phyloP scores from a whole-genome alignment of 148 eudicot species.

The Nepenthes mirabilis region DNA sequence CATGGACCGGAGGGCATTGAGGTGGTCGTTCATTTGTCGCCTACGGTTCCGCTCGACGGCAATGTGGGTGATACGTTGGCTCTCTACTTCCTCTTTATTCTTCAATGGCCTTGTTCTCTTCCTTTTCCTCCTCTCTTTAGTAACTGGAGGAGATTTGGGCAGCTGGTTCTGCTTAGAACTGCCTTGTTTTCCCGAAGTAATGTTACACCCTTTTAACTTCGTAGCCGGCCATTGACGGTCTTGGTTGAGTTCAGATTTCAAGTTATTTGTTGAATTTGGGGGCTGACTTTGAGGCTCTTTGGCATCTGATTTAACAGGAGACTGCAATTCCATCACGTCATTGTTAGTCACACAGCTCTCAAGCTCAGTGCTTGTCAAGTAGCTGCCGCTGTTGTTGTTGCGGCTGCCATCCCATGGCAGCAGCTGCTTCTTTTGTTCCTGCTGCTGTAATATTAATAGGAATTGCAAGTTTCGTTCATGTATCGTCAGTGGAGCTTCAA shows the following conservation, averaged over 20 bases:
- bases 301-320: constrained; percentile 16
- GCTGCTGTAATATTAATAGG: constrained; percentile 25
- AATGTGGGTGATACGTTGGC: constrained; percentile 53
- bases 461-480: constrained; percentile 37
- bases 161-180: constrained; percentile 15
- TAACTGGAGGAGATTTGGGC: constrained; percentile 4
- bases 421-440: constrained; percentile 8
- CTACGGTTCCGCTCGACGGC: constrained; percentile 52
- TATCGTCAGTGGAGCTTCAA: constrained; percentile 9
- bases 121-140: constrained; percentile 16
- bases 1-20: constrained; percentile 31
- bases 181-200: background rate
- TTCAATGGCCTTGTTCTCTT: constrained; percentile 11
- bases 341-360: constrained; percentile 16
- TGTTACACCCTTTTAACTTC: background rate
- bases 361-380: constrained; percentile 4
- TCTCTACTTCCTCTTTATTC: constrained; percentile 42
- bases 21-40: constrained; percentile 49
- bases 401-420: background rate
- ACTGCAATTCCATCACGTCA: constrained; percentile 9
- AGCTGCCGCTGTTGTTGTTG: background rate
- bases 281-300: background rate
- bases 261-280: constrained; percentile 1
- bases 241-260: constrained; percentile 6
- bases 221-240: background rate